phyloP scores from a whole-genome alignment of 2,329 filamentous ascomycete species.

The Verticillium longisporum region DNA sequence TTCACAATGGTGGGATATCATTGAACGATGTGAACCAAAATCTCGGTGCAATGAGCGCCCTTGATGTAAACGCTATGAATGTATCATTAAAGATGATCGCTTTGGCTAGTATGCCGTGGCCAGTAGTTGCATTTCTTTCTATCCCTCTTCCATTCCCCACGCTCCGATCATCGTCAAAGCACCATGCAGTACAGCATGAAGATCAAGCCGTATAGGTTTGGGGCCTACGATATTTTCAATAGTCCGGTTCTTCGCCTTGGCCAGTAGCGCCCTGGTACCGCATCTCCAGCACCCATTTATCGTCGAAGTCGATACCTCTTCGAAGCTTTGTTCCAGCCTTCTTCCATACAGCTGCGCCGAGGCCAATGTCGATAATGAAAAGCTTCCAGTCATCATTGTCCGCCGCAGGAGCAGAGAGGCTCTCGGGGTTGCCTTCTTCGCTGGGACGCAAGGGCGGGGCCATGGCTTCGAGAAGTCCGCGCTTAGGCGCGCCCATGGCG shows the following conservation, averaged over 20 bases:
- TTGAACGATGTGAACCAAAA: too few species aligned
- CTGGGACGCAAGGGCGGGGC: conserved; percentile 29
- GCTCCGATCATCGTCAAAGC: neutral
- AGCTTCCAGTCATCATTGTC: conserved; percentile 66
- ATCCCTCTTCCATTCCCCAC: neutral
- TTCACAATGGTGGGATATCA: too few species aligned
- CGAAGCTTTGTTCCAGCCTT: conserved; percentile 76
- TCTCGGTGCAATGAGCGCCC: too few species aligned
- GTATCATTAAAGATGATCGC: neutral
- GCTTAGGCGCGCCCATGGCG: conserved; percentile 79
- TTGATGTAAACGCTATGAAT: neutral
- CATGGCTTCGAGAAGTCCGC: conserved; percentile 73
- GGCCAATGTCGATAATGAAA: conserved; percentile 79
- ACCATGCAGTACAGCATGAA: neutral
- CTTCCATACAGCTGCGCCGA: conserved; percentile 76
- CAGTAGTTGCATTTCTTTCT: too few species aligned
- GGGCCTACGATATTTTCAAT: neutral
- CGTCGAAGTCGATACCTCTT: conserved; percentile 82
- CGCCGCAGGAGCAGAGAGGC: conserved; percentile 16
- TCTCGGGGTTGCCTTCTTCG: conserved; percentile 10
- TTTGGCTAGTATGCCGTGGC: neutral
- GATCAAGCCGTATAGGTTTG: neutral
- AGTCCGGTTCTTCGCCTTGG: neutral
- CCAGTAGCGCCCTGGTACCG: conserved; percentile 31
- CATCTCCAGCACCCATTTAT: conserved; percentile 76